phyloP scores from a whole-genome alignment of 2,329 filamentous ascomycete genomes.

The Fusarium agapanthi region DNA sequence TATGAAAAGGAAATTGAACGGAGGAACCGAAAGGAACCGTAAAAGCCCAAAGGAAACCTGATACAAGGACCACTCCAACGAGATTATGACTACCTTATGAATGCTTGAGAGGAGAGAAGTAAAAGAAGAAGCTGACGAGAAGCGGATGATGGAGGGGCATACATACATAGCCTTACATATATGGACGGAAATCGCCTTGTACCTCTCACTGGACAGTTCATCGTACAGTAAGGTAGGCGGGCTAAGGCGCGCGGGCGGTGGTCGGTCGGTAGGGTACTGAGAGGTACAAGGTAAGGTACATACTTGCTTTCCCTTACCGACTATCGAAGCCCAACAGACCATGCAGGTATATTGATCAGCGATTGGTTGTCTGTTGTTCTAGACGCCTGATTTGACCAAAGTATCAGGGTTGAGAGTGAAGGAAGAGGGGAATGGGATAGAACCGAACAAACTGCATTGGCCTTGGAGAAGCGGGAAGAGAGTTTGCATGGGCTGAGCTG shows the following conservation, averaged over 20 bases:
- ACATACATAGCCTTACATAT: background rate
- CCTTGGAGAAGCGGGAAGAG: background rate
- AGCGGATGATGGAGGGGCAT: conserved; percentile 9
- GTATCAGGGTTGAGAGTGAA: conserved; percentile 9
- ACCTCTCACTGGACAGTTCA: conserved; percentile 8
- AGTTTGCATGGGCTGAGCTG: background rate
- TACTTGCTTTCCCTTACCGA: conserved; percentile 16
- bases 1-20: conserved; percentile 20
- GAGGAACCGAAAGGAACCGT: conserved; percentile 14
- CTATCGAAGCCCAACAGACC: conserved; percentile 7
- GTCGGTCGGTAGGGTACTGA: background rate
- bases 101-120: conserved; percentile 3
- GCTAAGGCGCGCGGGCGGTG: background rate
- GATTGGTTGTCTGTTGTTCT: conserved; percentile 20
- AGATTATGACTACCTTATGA: conserved; percentile 8
- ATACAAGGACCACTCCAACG: conserved; percentile 22
- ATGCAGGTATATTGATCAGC: conserved; percentile 2
- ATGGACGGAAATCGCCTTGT: background rate
- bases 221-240: conserved; percentile 14
- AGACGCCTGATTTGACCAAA: conserved; percentile 8
- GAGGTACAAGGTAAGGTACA: background rate
- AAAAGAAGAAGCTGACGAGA: conserved; percentile 8
- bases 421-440: conserved; percentile 10
- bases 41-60: conserved; percentile 25
- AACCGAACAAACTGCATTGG: conserved; percentile 5